Evolutionary conservation across 352 stramenopile species (phyloP).

Genomic region (Phytophthora pini): DNA sequence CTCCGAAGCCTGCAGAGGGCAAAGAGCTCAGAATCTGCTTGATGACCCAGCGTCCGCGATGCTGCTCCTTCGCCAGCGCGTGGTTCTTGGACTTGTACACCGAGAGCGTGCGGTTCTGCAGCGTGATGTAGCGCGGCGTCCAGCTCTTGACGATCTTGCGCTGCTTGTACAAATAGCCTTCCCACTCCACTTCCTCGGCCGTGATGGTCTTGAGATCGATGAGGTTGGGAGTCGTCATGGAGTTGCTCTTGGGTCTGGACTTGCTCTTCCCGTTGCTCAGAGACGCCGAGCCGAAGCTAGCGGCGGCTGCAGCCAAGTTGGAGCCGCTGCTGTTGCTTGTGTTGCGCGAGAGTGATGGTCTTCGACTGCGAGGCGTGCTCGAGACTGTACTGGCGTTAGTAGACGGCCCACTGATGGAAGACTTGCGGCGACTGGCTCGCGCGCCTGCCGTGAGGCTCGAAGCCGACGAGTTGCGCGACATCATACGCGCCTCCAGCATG

Average conservation of each 20-base stretch:
- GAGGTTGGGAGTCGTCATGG: conserved; percentile 72
- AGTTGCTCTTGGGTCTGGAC: conserved; percentile 15
- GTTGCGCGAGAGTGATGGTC: conserved; percentile 46
- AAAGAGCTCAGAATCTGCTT: conserved; percentile 83
- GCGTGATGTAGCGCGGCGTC: conserved; percentile 87
- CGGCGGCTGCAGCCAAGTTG: conserved; percentile 16
- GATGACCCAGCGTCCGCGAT: conserved; percentile 83
- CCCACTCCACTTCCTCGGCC: conserved; percentile 87
- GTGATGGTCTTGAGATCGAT: conserved; percentile 91
- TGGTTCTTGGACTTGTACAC: conserved; percentile 91
- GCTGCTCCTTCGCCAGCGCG: conserved; percentile 79
- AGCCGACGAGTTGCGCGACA: conserved; percentile 51
- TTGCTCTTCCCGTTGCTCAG: conserved; percentile 3
- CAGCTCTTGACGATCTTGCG: conserved; percentile 91
- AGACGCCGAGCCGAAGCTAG: conserved; percentile 20
- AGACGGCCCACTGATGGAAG: conserved; percentile 43
- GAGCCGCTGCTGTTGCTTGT: conserved; percentile 32
- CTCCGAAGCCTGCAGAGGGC: conserved; percentile 79
- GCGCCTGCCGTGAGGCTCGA: conserved; percentile 33
- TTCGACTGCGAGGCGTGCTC: conserved; percentile 36
- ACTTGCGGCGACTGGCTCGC: conserved; percentile 50
- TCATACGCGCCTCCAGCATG: conserved; percentile 68
- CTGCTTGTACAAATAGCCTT: conserved; percentile 91
- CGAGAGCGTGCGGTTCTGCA: conserved; percentile 81
- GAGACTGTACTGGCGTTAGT: conserved; percentile 25